Evolutionary conservation across 2,329 filamentous ascomycete genomes (phyloP), one percentile per base, ranked within the genome.

Genomic region (Clarireedia sp.): DNA sequence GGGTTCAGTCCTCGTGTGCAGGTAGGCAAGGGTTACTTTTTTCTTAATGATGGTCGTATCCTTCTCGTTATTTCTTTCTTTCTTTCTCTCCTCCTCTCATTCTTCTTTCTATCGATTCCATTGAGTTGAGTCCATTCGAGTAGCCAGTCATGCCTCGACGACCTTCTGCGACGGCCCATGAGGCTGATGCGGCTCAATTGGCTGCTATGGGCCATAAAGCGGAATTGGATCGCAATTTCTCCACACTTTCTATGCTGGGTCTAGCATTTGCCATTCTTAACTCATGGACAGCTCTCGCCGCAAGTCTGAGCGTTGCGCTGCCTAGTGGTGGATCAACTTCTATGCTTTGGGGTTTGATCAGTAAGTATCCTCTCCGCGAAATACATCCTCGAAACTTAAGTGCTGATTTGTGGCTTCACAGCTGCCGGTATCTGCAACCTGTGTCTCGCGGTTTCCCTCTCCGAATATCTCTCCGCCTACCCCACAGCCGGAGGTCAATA

Each of bases 281-380:
- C 38, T 77, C 71, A 58, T 82, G 80, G 79, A 79, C 76, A 7
- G 79, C 78, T 3, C 67, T 82, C 3, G 74, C 75, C 51, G 79
- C 62, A 6, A 60, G 57, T 51, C 54, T 67, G 21, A 63, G 60
- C 14, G 72, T 85, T 5, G 80, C 82, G 19, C 73, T 91, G 33
- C 85, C 87, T 1, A 86, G 81, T 14, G 88, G 88, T 43, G 88
- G 88, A 0, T 79, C 83, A 19, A 82, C 79, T 7, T 79, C 83
- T 56, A 84, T 90, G 41, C 78, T 91, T 56, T 91, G 87, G 87
- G 87, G 87, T 3, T 70, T 86, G 74, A 51, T 77, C 75, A 4
- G 52, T 54, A 50, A 50, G 52, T 44, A 38, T 48, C 12, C 29
- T 5, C 10, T 12, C 3, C 3, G 3, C 29, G 12, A 21, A 8